phyloP scores from a whole-genome alignment of 2,329 filamentous ascomycete species.

The Zymoseptoria tritici region DNA sequence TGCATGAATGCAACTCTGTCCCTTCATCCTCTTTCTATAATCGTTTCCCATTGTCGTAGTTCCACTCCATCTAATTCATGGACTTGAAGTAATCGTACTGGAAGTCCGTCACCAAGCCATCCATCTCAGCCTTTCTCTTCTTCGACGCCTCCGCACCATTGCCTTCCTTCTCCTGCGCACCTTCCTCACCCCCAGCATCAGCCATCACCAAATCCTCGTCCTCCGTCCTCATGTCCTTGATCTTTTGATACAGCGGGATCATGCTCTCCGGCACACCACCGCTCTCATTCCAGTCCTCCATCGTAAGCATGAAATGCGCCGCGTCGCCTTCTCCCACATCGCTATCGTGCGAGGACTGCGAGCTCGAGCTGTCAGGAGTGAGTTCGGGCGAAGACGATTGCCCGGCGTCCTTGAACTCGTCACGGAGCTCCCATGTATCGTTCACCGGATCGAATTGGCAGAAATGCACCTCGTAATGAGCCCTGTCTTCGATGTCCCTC shows the following conservation, averaged over 20 bases:
- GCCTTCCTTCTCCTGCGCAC: neutral
- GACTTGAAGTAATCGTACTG: neutral
- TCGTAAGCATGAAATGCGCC: slow-evolving; percentile 13
- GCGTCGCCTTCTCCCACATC: slow-evolving; percentile 33
- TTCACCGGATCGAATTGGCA: slow-evolving; percentile 5
- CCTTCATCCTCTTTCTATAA: neutral
- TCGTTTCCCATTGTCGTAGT: neutral
- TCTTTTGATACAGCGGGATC: slow-evolving; percentile 16
- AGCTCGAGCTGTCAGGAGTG: slow-evolving; percentile 20
- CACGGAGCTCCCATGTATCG: slow-evolving; percentile 13
- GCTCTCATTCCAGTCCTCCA: slow-evolving; percentile 14
- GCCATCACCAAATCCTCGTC: slow-evolving; percentile 10
- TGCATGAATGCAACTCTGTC: neutral
- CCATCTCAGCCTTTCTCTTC: slow-evolving; percentile 15
- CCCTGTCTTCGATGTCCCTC: neutral
- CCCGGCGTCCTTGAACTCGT: slow-evolving; percentile 2
- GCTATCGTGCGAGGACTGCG: slow-evolving; percentile 33
- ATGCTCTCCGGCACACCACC: slow-evolving; percentile 12
- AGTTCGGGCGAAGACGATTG: slow-evolving; percentile 20
- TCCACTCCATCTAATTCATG: neutral
- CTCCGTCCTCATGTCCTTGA: slow-evolving; percentile 17
- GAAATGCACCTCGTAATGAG: neutral
- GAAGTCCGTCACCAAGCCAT: neutral
- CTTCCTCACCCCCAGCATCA: slow-evolving; percentile 4
- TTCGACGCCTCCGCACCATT: slow-evolving; percentile 2